Evolutionary conservation across 2,329 filamentous ascomycete species (phyloP).

Genomic region (Alternaria conjuncta): DNA sequence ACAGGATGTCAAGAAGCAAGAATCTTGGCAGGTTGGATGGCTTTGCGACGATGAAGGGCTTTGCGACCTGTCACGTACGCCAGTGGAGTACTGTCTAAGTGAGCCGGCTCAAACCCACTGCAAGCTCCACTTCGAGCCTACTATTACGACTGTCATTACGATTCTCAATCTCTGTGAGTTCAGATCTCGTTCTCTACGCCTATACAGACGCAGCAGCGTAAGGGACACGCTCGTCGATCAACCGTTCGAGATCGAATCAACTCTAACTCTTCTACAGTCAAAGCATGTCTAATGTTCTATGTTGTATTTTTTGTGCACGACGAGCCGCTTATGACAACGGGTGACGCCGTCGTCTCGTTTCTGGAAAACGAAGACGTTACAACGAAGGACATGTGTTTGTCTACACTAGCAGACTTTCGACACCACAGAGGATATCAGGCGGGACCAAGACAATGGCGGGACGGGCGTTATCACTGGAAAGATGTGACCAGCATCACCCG

Average conservation of each 20-base stretch:
- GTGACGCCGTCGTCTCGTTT: conserved; percentile 33
- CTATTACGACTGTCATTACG: conserved; percentile 22
- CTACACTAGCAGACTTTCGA: conserved; percentile 10
- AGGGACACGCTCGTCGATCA: neutral
- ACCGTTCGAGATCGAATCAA: neutral
- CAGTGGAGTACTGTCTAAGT: conserved; percentile 28
- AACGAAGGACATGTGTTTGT: conserved; percentile 22
- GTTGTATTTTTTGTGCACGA: conserved; percentile 16
- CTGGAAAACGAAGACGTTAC: conserved; percentile 15
- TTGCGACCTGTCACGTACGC: neutral
- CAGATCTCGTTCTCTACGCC: neutral
- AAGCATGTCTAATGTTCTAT: conserved; percentile 28
- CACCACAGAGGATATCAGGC: neutral
- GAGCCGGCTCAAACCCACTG: conserved; percentile 22
- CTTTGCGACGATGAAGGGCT: neutral
- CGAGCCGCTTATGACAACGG: conserved; percentile 31
- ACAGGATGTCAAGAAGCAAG: neutral
- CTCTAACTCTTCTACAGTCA: conserved; percentile 11
- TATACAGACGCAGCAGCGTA: neutral
- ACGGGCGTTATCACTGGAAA: neutral
- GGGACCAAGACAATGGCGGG: neutral
- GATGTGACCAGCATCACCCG: neutral
- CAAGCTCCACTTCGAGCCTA: conserved; percentile 21
- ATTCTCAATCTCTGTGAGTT: conserved; percentile 14
- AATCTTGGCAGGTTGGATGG: neutral